These are phyloP conservation scores for Jasminum sambac DNA, from an alignment of 257 asterid species.

Conservation along the genomic window DNA sequence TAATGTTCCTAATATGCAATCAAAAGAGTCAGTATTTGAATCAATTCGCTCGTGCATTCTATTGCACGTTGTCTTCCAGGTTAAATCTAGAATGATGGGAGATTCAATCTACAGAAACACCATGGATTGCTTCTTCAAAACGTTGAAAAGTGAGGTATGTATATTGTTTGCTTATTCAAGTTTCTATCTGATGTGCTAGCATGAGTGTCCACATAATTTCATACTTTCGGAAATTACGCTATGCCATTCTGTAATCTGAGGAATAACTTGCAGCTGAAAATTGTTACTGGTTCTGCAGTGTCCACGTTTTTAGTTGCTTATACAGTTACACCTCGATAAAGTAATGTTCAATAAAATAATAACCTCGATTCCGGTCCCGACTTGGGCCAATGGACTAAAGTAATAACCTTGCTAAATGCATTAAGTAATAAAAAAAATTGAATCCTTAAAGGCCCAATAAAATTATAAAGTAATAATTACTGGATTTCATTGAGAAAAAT, in stretches of 20 bases:
- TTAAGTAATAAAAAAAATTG: too few species aligned
- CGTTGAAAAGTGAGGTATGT: conserved; percentile 81
- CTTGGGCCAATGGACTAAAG: too few species aligned
- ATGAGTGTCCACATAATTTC: conserved; percentile 6
- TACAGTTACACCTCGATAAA: too few species aligned
- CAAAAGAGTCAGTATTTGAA: neutral
- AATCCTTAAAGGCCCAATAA: too few species aligned
- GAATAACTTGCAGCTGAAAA: conserved; percentile 12
- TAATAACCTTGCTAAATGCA: too few species aligned
- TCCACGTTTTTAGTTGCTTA: conserved; percentile 9
- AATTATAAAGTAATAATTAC: too few species aligned
- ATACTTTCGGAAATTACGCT: neutral
- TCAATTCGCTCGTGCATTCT: neutral
- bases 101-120: conserved; percentile 72
- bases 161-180: conserved; percentile 19
- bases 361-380: too few species aligned
- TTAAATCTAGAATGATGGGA: conserved; percentile 98
- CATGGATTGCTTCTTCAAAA: conserved; percentile 76
- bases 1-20: conserved; percentile 14
- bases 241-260: conserved; percentile 3
- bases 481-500: too few species aligned
- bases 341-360: too few species aligned
- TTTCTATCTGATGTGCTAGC: conserved; percentile 14
- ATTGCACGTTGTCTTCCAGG: conserved; percentile 44
- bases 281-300: neutral